Conservation (phyloP, 192 early-diverging fungal genomes). For the Coemansia sp. region DNA sequence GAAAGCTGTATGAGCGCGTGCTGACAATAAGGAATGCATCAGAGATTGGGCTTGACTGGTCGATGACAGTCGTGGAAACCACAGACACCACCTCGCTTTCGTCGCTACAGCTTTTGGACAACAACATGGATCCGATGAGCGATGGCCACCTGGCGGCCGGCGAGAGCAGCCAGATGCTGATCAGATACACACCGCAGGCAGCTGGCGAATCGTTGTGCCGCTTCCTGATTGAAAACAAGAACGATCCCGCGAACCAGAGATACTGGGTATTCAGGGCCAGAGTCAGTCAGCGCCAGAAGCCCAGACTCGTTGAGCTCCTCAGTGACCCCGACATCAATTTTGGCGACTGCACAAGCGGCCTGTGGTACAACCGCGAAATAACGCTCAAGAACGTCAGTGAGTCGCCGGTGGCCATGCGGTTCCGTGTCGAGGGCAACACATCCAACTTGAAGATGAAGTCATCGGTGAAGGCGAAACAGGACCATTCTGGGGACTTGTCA, state of each 20-base stretch:
- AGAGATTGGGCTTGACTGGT: slow-evolving; percentile 90
- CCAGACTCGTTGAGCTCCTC: slow-evolving; percentile 66
- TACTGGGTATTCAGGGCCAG: slow-evolving; percentile 79
- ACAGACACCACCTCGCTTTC: slow-evolving; percentile 29
- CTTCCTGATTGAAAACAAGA: slow-evolving; percentile 86
- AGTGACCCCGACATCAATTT: slow-evolving; percentile 76
- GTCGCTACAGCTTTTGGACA: slow-evolving; percentile 23
- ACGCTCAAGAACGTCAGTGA: slow-evolving; percentile 82
- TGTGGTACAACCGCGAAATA: slow-evolving; percentile 78
- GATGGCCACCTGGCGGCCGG: slow-evolving; percentile 65
- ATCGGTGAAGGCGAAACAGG: slow-evolving; percentile 9
- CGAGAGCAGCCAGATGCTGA: slow-evolving; percentile 67
- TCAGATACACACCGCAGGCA: slow-evolving; percentile 84
- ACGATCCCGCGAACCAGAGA: slow-evolving; percentile 81
- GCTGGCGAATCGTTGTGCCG: slow-evolving; percentile 91
- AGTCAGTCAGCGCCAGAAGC: slow-evolving; percentile 67
- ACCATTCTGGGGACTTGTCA: not conserved
- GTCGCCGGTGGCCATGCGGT: slow-evolving; percentile 70
- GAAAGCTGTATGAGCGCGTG: slow-evolving; percentile 86
- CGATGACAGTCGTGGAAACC: slow-evolving; percentile 44
- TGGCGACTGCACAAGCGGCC: slow-evolving; percentile 90
- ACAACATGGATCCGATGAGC: slow-evolving; percentile 12
- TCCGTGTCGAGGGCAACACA: slow-evolving; percentile 57
- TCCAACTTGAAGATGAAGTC: slow-evolving; percentile 29
- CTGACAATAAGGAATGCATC: slow-evolving; percentile 88